Evolutionary conservation across 176 grass and related monocot genomes (phyloP), one percentile per base, ranked within the genome.

Genomic region (Olyra latifolia): DNA sequence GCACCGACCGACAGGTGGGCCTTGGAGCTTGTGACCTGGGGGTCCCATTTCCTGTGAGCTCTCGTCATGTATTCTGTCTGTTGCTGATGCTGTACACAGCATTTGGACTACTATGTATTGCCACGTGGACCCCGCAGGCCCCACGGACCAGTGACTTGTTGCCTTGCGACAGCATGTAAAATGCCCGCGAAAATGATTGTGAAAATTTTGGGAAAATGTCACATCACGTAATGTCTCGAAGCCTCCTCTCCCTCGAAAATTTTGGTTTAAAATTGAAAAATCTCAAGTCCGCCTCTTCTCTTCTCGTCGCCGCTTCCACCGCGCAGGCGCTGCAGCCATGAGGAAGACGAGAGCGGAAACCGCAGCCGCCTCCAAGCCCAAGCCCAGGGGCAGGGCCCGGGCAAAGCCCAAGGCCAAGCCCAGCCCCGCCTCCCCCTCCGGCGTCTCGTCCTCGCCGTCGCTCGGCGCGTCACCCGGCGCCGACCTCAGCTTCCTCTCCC

Each of bases 391-490:
- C 2, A 32, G 52, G 75, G n/a, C 74, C 4, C 41, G 35, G 62
- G 6, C 75, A 4, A 86, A 35, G 77, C 4, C 86, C 60, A 84
- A 58, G 81, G 28, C 87, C n/a, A 86, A 40, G 74, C 45, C 86
- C 55, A 74, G 23, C 47, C 74, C 86, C 63, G 19, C 3, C 79
- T 86, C 62, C 68, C 29, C 74, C 62, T 84, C 81, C 61, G 68
- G 22, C 60, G 17, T 9, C 60, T 79, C 80, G 1, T 88, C 80
- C 1, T 88, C 86, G 68, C 62, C 69, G 12, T 39, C 76, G 32
- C 4, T 19, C 69, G 8, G 22, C 57, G 58, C 69, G 60, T 29
- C 85, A 1, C 56, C 72, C 6, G 19, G 40, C 56, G 54, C 39
- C 14, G 76, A n/a, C 63, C 70, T 74, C 76, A 50, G 76, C 76